Conservation (phyloP, 345 rosid genomes). For the Boechera divaricarpa region DNA sequence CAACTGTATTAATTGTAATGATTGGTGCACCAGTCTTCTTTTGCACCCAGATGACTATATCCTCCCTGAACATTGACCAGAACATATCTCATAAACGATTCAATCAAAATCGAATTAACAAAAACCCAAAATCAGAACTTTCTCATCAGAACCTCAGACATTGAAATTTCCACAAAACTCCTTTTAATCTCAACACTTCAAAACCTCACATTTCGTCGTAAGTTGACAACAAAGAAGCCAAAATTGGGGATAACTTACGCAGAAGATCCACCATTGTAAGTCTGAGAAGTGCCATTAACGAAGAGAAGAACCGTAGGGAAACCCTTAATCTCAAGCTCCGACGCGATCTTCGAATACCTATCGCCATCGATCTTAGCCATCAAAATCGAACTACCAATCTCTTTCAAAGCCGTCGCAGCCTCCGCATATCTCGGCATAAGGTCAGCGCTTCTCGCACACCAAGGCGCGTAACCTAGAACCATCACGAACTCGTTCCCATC, state of each 20-base stretch:
- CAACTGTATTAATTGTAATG: slow-evolving; percentile 53
- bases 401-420: slow-evolving; percentile 78
- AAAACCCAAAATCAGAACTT: neutral
- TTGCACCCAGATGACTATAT: slow-evolving; percentile 80
- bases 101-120: neutral
- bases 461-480: slow-evolving; percentile 87
- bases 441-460: slow-evolving; percentile 90
- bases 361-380: slow-evolving; percentile 92
- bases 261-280: slow-evolving; percentile 75
- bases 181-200: no score
- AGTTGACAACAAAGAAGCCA: neutral
- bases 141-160: neutral
- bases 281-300: slow-evolving; percentile 69
- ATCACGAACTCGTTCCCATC: slow-evolving; percentile 67
- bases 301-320: slow-evolving; percentile 84
- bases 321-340: slow-evolving; percentile 66
- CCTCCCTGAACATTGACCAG: slow-evolving; percentile 56
- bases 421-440: slow-evolving; percentile 87
- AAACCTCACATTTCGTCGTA: no score
- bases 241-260: slow-evolving; percentile 54
- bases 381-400: slow-evolving; percentile 60
- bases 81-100: neutral
- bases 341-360: slow-evolving; percentile 70
- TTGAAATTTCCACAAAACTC: neutral
- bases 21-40: slow-evolving; percentile 81